Conservation (phyloP, 1,284 basidiomycete genomes). For the Trametes hirsuta region DNA sequence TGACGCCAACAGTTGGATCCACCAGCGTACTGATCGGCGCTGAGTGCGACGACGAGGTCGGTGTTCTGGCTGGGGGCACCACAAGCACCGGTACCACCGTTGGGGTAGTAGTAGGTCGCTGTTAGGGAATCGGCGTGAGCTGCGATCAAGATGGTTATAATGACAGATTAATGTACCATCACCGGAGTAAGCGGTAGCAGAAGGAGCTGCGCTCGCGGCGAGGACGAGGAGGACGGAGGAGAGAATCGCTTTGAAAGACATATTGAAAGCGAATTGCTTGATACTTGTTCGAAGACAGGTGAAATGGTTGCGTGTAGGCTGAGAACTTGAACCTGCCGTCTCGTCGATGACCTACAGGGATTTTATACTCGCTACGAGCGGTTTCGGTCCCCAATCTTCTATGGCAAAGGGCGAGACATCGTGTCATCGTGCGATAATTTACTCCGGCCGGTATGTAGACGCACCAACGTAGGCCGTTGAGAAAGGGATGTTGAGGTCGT, state of each 20-base stretch:
- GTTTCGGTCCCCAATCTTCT: no score
- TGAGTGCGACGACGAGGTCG: conserved; percentile 13
- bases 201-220: neutral
- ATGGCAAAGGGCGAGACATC: no score
- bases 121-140: neutral
- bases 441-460: no score
- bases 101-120: conserved; percentile 6
- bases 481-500: no score
- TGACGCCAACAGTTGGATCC: conserved; percentile 9
- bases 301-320: neutral
- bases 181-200: neutral
- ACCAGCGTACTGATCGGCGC: neutral
- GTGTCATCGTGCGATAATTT: no score
- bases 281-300: no score
- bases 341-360: no score
- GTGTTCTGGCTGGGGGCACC: conserved; percentile 6
- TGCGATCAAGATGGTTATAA: neutral
- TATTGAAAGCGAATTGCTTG: neutral
- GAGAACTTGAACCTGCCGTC: no score
- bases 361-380: no score
- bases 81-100: conserved; percentile 3
- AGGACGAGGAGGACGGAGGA: neutral
- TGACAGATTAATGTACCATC: neutral
- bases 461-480: no score
- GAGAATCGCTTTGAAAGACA: neutral